Percentiles rank a stretch among this genome's conserved stretches.
Evolutionary conservation across 176 grass and related monocot genomes (phyloP).

Genomic region (Rhipidocladum racemiflorum): DNA sequence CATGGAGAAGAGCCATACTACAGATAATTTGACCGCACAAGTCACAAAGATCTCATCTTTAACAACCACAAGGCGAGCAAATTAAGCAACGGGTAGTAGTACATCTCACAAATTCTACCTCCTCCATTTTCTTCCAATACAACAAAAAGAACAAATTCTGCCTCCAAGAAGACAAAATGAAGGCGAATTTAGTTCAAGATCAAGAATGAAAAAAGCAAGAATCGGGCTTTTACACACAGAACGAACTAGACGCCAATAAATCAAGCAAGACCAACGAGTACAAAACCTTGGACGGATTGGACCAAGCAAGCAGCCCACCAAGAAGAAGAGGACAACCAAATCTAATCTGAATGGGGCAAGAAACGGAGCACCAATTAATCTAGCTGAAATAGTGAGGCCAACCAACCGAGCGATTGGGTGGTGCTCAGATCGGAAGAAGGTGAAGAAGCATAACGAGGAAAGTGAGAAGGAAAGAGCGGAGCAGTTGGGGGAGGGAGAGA

Average conservation of each 20-base stretch:
- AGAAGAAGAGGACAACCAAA: conserved; percentile 19
- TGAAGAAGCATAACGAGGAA: not conserved
- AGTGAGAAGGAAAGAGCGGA: not conserved
- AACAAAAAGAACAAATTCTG: not conserved
- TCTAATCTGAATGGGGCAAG: conserved; percentile 22
- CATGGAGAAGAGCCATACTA: conserved; percentile 17
- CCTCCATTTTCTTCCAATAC: not conserved
- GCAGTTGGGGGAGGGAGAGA: not conserved
- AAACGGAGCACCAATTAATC: not conserved
- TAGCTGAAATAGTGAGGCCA: not conserved
- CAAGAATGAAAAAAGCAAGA: not conserved
- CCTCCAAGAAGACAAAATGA: not conserved
- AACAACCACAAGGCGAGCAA: not conserved
- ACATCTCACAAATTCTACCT: not conserved
- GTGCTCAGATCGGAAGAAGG: conserved; percentile 30
- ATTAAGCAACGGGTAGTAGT: not conserved
- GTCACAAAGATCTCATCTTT: conserved; percentile 24
- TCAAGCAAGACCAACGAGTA: not conserved
- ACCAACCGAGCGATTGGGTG: not conserved
- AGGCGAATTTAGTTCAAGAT: not conserved
- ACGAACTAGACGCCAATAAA: not conserved
- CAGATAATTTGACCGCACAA: not conserved
- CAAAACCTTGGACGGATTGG: conserved; percentile 10
- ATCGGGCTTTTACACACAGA: not conserved
- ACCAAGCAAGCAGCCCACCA: not conserved